Evolutionary conservation across 805 yeast species (phyloP).

Genomic region (Blastobotrys parvus): DNA sequence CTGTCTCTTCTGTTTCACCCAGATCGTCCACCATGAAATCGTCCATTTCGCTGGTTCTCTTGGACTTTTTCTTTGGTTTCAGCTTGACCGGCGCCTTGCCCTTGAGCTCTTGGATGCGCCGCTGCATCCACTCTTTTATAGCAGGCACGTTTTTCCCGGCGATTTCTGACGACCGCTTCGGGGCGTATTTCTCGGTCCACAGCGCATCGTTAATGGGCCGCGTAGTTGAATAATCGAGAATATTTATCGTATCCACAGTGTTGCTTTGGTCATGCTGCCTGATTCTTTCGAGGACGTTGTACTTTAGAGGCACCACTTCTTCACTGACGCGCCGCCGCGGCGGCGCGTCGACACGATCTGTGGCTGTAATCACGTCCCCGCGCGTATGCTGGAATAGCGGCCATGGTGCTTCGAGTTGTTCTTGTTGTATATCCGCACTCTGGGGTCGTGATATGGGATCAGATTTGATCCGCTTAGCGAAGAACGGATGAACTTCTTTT

Average conservation of each 20-base stretch:
- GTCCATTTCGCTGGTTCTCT: conserved; percentile 10
- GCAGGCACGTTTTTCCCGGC: conserved; percentile 1
- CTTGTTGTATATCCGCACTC: too few species aligned
- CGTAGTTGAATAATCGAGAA: too few species aligned
- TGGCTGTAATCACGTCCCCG: too few species aligned
- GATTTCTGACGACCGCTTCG: neutral
- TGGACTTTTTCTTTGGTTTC: conserved; percentile 2
- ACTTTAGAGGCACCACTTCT: too few species aligned
- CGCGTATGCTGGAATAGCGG: conserved; percentile 5
- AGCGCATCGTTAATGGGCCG: too few species aligned
- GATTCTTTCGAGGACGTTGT: too few species aligned
- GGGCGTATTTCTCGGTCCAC: conserved; percentile 15
- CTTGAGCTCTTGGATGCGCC: conserved; percentile 7
- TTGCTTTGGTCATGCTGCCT: too few species aligned
- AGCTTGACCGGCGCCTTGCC: neutral
- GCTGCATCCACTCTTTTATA: conserved; percentile 12
- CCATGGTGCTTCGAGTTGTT: conserved; percentile 5
- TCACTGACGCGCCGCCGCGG: too few species aligned
- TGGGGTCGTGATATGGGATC: too few species aligned
- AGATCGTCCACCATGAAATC: conserved; percentile 24
- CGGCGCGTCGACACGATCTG: too few species aligned
- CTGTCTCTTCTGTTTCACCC: conserved; percentile 7
- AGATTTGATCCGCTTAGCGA: conserved; percentile 2
- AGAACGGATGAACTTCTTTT: conserved; percentile 9
- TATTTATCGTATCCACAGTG: too few species aligned